Percentiles rank a stretch among this genome's conserved stretches.
phyloP scores from a whole-genome alignment of 305 asterid genomes.

The Solanum chacoense region DNA sequence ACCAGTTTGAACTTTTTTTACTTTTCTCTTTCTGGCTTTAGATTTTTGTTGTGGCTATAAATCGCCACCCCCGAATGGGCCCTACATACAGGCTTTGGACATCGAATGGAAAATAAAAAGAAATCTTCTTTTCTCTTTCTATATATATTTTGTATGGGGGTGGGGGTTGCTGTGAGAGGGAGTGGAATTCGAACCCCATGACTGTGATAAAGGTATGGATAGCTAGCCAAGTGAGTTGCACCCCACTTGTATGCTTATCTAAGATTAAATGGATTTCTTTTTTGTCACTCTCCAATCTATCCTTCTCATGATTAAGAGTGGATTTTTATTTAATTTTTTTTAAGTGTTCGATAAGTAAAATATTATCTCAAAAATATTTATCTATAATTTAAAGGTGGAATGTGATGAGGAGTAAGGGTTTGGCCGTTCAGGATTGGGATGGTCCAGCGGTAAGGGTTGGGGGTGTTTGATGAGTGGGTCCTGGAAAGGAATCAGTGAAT shows the following conservation, averaged over 20 bases:
- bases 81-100: rapidly evolving
- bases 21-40: neutral
- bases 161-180: too few species aligned
- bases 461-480: neutral
- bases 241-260: neutral
- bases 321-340: too few species aligned
- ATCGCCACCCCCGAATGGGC: rapidly evolving
- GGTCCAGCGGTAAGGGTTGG: neutral
- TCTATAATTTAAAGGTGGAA: rapidly evolving
- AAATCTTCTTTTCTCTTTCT: neutral
- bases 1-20: neutral
- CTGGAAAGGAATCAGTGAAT: neutral
- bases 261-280: neutral
- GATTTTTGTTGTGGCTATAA: neutral
- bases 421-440: neutral
- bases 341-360: neutral
- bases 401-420: neutral
- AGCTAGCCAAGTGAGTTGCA: neutral
- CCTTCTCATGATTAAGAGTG: neutral
- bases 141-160: too few species aligned
- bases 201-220: too few species aligned
- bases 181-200: neutral
- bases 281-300: neutral
- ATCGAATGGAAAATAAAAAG: too few species aligned
- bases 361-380: neutral